Base-by-base conservation (phyloP, 2,329 filamentous ascomycete genomes). In the Xylaria sp. region DNA sequence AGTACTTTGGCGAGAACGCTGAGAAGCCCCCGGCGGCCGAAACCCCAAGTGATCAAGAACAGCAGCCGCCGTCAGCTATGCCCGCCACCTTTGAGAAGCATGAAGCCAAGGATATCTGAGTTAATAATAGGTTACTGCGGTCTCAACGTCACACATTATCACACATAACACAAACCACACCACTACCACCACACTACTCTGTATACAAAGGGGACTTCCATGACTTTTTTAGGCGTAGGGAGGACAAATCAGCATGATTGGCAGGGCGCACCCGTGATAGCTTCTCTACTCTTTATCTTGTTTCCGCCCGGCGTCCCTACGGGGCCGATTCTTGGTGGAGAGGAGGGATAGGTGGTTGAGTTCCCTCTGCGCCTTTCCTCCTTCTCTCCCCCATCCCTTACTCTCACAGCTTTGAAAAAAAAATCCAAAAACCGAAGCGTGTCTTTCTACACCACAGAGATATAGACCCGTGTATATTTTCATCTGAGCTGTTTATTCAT, bases 1-100 rank as follows among this genome's bases (percentile, higher is more conserved):
- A 97, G 80, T 99, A 96, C 79, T 99, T 99, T 74, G 83, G 87
- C 67, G 83, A 82, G 60, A 79, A 76, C 1, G 59, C 61, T 19
- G 71, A 73, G 69, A 83, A 81, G 69, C 83, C 81, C 68, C 72
- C 73, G 69, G 83, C 81, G 69, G 83, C 81, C 23, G 77, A 79
- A 18, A 71, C 72, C 37, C 37, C 37, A 13, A 42, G 11, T 13
- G 37, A 42, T 2, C 23, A 30, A 30, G 23, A 30, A 30, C 5
- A 4, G 23, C 64, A 65, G 35, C 63, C 69, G 34, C 69, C 70
- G 30, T 55, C 59, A 16, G 49, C 69, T 39, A 68, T 62, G 39
- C 70, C 71, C 48, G 66, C 70, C 9, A 57, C 68, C 46, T 73
- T 70, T 58, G 61, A 62, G 57, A 57, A 69, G 58, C 47, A 67